Evolutionary conservation across 1,284 basidiomycete genomes (phyloP), one percentile per base, ranked within the genome.

Genomic region (Earliella scabrosa): DNA sequence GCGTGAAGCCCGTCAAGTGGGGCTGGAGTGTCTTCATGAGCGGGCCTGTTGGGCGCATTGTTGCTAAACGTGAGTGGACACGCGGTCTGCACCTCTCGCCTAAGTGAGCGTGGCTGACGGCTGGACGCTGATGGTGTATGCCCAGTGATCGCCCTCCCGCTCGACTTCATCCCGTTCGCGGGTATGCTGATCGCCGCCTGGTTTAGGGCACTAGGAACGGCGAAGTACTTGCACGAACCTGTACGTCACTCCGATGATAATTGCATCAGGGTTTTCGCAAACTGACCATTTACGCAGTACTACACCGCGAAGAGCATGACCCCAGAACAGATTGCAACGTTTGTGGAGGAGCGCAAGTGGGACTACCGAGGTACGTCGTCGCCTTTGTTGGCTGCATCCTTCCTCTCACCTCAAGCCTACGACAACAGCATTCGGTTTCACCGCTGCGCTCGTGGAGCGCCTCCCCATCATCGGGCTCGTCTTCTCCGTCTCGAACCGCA

Each of bases 311-410:
- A 95, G 73, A 83, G 83, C 50, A 95, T 96, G 93, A 81, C 82
- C 0, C 71, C 78, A 4, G 71, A 81, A 26, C 83, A 95, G 67
- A 73, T 84, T 8, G 85, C 85, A 11, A 73, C 87, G 0, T 96
- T 92, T 73, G 81, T 95, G 58, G 90, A 93, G 66, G 93, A 96
- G 70, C 83, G 90, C 27, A 92, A 91, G 69, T 93, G 91, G 89
- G 87, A 91, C 55, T 95, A 95, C 68, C 77, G 90, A 68, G 67
- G 90, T 92, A 52, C n/a, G 64, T 60, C 7, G n/a, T n/a, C n/a
- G n/a, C 26, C n/a, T 13, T 14, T 24, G 6, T 29, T 39, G 24
- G 40, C n/a, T 27, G 16, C 14, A 23, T 34, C 9, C 14, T 21
- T 32, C 16, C 14, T 35, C 4, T 24, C 16, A 29, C 39, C 11